phyloP scores from a whole-genome alignment of 2,329 filamentous ascomycete genomes.

The Sporothrix mexicana region DNA sequence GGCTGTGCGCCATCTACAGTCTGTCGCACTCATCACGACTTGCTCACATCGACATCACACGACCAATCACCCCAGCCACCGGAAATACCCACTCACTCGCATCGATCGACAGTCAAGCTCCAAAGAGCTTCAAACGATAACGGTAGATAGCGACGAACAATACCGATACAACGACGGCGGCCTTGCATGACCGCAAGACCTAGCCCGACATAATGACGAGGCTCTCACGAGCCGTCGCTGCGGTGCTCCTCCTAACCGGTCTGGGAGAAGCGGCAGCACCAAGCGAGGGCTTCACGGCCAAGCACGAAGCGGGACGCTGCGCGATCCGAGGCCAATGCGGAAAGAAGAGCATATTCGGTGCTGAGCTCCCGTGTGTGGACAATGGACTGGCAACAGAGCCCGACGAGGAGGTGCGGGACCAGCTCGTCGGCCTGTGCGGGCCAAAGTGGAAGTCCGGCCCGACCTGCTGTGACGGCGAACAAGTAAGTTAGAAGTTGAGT shows the following conservation, averaged over 20 bases:
- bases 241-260: constrained; percentile 46
- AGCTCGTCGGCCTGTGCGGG: constrained; percentile 85
- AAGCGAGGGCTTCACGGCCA: constrained; percentile 54
- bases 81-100: constrained; percentile 19
- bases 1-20: not conserved
- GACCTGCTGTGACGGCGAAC: constrained; percentile 82
- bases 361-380: constrained; percentile 88
- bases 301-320: constrained; percentile 86
- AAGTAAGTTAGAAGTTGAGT: constrained; percentile 57
- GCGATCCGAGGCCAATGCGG: constrained; percentile 92
- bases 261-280: constrained; percentile 40
- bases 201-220: constrained; percentile 46
- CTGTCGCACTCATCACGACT: not conserved
- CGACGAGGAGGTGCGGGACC: constrained; percentile 70
- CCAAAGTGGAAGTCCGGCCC: constrained; percentile 81
- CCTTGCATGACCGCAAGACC: not conserved
- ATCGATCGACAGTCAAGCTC: not conserved
- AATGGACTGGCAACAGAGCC: constrained; percentile 82
- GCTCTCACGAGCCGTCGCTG: constrained; percentile 45
- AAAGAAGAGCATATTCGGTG: constrained; percentile 86
- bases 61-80: constrained; percentile 29
- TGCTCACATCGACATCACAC: not conserved
- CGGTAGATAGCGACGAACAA: not conserved
- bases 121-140: constrained; percentile 13
- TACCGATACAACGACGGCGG: not conserved